Evolutionary conservation across 2,329 filamentous ascomycete genomes (phyloP), one percentile per base, ranked within the genome.

Genomic region (Apiospora hydei): DNA sequence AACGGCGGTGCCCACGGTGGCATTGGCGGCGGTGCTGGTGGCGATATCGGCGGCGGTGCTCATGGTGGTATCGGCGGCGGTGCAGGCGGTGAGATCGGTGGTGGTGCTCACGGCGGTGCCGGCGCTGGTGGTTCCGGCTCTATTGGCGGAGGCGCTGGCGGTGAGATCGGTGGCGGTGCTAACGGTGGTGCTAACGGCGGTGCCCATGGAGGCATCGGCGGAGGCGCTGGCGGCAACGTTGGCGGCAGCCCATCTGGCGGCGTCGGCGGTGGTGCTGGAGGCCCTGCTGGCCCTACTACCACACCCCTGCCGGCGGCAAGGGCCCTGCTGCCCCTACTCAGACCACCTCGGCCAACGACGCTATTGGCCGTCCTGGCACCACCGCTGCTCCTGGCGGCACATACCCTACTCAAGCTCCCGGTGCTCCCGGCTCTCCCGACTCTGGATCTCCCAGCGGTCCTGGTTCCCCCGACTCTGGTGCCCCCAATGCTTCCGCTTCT

Each of bases 301-400:
- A 11, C 43, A 0, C 46, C 66, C 46, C 43, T 47, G 43, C 43
- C 34, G 66, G 24, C 21, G 24, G 24, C 43, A 44, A 44, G 10
- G 46, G 43, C 43, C 66, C 66, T 6, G 43, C 66, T 6, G 43
- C 66, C 24, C 66, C 66, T 47, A 47, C 43, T 43, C 43, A 68
- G 24, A 68, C 66, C 24, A 68, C 66, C 30, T 68, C 66, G 8
- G 43, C 46, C 24, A 68, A 68, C 43, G 66, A 68, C 16, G 66
- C 66, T 68, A n/a, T 68, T 34, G 46, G 43, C 43, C 43, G 66
- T 34, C 66, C 66, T 68, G 66, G 46, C 18, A 34, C 41, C 24
- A 68, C 66, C 13, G 47, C 66, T 34, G 43, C 43, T 21, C 53
- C 53, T 61, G 53, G 30, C 8, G 53, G 30, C 16, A 61, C 53